Percentiles rank a stretch among this genome's conserved stretches.
Conservation (phyloP, 2,329 filamentous ascomycete genomes). For the Gnomoniopsis sp. region DNA sequence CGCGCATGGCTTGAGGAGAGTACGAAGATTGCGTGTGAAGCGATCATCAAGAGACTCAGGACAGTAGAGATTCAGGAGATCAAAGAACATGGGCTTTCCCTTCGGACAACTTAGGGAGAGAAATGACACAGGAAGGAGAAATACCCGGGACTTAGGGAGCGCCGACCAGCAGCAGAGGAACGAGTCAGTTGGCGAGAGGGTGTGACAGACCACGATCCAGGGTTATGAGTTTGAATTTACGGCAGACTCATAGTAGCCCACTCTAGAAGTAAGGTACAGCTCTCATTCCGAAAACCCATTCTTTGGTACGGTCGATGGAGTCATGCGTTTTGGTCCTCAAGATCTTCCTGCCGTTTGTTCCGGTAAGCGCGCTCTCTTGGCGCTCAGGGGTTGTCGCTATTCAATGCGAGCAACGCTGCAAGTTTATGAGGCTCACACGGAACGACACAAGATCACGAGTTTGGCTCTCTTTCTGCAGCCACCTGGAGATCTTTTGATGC, state of each 20-base stretch:
- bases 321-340: too few relatives aligned
- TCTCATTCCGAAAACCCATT: not conserved
- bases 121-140: conserved; percentile 5
- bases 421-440: too few relatives aligned
- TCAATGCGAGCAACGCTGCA: too few relatives aligned
- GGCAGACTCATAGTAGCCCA: not conserved
- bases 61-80: not conserved
- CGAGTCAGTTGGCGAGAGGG: conserved; percentile 8
- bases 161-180: not conserved
- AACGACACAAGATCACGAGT: too few relatives aligned
- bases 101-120: not conserved
- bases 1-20: not conserved
- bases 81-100: not conserved
- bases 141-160: not conserved
- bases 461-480: too few relatives aligned
- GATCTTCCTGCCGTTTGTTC: too few relatives aligned
- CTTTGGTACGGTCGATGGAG: not conserved
- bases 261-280: not conserved
- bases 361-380: too few relatives aligned
- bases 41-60: not conserved
- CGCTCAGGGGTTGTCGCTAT: too few relatives aligned
- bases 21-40: not conserved
- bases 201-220: not conserved
- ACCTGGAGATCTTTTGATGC: too few relatives aligned
- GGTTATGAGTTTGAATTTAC: conserved; percentile 2